phyloP scores from a whole-genome alignment of 805 yeast genomes.

The Cyberlindnera subsufficiens region DNA sequence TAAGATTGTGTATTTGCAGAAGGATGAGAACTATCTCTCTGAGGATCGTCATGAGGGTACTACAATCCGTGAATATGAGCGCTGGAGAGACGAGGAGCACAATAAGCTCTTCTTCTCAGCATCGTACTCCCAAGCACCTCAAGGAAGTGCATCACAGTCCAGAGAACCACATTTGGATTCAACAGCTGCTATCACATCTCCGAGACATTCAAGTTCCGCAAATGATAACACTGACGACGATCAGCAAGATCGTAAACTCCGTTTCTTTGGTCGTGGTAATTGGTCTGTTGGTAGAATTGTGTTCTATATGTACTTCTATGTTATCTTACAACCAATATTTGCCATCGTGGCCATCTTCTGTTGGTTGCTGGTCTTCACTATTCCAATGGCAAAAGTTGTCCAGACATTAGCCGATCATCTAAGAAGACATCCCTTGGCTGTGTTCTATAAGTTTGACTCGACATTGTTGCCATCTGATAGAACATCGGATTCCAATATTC shows the following conservation, averaged over 20 bases:
- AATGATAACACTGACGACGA: constrained; percentile 15
- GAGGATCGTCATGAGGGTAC: constrained; percentile 92
- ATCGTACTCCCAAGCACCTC: constrained; percentile 9
- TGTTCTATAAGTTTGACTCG: constrained; percentile 61
- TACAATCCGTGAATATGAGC: constrained; percentile 73
- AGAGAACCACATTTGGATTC: not conserved
- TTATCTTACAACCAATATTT: constrained; percentile 63
- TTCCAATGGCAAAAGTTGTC: constrained; percentile 87
- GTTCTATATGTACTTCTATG: constrained; percentile 67
- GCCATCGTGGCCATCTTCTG: constrained; percentile 48
- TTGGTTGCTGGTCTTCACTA: constrained; percentile 83
- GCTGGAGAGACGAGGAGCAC: constrained; percentile 77
- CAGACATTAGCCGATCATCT: constrained; percentile 66
- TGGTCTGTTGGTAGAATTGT: constrained; percentile 83
- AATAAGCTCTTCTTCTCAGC: constrained; percentile 68
- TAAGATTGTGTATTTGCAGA: constrained; percentile 69
- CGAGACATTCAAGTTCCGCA: not conserved
- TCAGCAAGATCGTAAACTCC: constrained; percentile 29
- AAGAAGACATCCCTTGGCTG: constrained; percentile 84
- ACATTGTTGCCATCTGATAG: constrained; percentile 19
- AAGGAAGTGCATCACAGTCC: not conserved
- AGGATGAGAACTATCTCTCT: constrained; percentile 71
- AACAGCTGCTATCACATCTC: not conserved
- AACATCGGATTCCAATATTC: constrained; percentile 42
- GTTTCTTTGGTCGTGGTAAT: constrained; percentile 86